Evolutionary conservation across 1,139 yeast species (phyloP).

Genomic region (Taphrina wiesneri): DNA sequence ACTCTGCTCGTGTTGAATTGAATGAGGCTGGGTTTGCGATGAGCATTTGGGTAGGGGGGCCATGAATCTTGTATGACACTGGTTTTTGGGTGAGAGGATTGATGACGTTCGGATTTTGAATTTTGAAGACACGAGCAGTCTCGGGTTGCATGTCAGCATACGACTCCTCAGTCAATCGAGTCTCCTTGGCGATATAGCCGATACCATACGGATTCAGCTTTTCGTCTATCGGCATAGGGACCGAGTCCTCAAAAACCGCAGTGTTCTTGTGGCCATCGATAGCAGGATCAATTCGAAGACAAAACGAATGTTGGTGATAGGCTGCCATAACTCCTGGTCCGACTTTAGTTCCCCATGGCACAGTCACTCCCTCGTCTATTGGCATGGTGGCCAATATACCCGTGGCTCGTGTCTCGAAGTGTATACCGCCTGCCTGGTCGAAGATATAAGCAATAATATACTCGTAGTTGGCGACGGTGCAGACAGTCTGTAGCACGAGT

Average conservation of each 20-base stretch:
- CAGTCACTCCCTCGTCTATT: constrained; percentile 62
- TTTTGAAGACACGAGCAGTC: constrained; percentile 74
- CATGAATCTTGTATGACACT: constrained; percentile 71
- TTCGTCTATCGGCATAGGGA: constrained; percentile 27
- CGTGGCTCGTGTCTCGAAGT: constrained; percentile 72
- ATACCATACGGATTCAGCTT: constrained; percentile 25
- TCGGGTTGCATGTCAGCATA: constrained; percentile 59
- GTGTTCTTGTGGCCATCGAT: constrained; percentile 77
- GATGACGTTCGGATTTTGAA: constrained; percentile 66
- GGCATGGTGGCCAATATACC: constrained; percentile 74
- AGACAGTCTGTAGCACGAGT: constrained; percentile 71
- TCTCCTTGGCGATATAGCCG: constrained; percentile 17
- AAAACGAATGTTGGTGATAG: constrained; percentile 80
- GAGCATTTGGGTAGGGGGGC: constrained; percentile 71
- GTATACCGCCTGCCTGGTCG: constrained; percentile 80
- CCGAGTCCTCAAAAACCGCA: constrained; percentile 45
- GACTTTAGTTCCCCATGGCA: constrained; percentile 77
- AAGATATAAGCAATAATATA: constrained; percentile 79
- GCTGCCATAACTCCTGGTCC: constrained; percentile 81
- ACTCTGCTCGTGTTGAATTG: constrained; percentile 77
- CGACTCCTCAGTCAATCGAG: constrained; percentile 52
- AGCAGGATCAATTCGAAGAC: constrained; percentile 75
- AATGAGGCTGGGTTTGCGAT: constrained; percentile 73
- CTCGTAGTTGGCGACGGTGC: constrained; percentile 83
- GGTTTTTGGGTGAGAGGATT: constrained; percentile 74